Evolutionary conservation across 1,284 basidiomycete genomes (phyloP).

Genomic region (Schizopora paradoxa): DNA sequence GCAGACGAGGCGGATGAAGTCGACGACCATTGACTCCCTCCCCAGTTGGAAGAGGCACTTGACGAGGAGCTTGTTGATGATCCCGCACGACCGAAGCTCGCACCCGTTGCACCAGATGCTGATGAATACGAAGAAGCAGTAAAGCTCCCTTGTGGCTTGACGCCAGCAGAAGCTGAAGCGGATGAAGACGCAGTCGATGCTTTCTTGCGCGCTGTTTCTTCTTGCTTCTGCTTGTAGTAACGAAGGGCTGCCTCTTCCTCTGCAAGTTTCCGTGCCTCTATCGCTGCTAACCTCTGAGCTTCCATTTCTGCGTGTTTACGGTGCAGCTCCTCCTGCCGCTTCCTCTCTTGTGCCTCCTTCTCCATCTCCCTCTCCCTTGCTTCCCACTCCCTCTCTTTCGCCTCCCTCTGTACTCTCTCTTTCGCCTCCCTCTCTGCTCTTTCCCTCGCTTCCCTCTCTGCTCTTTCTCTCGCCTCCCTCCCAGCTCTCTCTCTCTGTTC

Average conservation of each 20-base stretch:
- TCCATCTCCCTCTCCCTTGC: slow-evolving; percentile 10
- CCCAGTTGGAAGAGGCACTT: slow-evolving; percentile 10
- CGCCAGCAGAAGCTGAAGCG: slow-evolving; percentile 18
- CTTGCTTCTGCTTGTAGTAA: slow-evolving; percentile 24
- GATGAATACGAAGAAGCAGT: slow-evolving; percentile 8
- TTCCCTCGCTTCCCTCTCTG: neutral
- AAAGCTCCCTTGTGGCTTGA: slow-evolving; percentile 16
- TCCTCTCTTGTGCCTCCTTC: neutral
- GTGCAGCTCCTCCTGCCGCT: neutral
- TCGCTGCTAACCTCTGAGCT: neutral
- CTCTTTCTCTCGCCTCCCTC: slow-evolving; percentile 1
- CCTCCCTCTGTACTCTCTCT: neutral
- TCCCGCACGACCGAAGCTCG: slow-evolving; percentile 4
- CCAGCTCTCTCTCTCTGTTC: neutral
- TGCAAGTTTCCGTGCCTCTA: slow-evolving; percentile 7
- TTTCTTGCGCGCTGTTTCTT: slow-evolving; percentile 25
- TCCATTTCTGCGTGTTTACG: slow-evolving; percentile 11
- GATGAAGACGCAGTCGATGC: slow-evolving; percentile 20
- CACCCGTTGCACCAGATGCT: slow-evolving; percentile 1
- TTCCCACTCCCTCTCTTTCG: slow-evolving; percentile 1
- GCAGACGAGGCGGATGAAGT: slow-evolving; percentile 4
- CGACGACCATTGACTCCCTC: slow-evolving; percentile 11
- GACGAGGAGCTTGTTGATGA: neutral
- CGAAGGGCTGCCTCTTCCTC: slow-evolving; percentile 24
- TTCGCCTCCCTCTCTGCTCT: neutral